A percentile compares a stretch with the other conserved stretches of the same genome.
Evolutionary conservation across 768 basidiomycete genomes (phyloP).

Genomic region (Podaxis pistillaris): DNA sequence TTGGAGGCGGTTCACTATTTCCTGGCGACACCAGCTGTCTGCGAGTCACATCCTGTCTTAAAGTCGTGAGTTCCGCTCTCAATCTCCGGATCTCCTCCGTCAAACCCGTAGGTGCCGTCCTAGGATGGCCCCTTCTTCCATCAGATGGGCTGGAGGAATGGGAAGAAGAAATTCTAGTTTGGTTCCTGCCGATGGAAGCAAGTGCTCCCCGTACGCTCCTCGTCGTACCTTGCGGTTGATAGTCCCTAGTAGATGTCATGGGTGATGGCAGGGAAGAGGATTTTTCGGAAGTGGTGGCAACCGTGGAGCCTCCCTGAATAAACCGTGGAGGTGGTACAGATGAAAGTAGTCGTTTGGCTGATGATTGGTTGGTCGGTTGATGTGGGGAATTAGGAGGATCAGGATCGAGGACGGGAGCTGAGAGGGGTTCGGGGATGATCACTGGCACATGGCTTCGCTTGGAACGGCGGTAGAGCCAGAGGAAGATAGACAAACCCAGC

Average conservation of each 20-base stretch:
- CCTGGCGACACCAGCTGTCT: too few species aligned
- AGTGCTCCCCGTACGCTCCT: background rate
- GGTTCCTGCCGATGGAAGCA: background rate
- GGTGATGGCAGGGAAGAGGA: too few species aligned
- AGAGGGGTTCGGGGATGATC: background rate
- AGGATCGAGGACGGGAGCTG: background rate
- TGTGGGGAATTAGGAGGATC: background rate
- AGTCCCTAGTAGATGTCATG: too few species aligned
- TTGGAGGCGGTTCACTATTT: too few species aligned
- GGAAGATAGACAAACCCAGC: background rate
- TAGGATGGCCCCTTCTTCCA: background rate
- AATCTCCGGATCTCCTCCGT: too few species aligned
- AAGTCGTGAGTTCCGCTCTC: too few species aligned
- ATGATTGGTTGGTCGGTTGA: background rate
- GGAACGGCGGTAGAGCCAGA: background rate
- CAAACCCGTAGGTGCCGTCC: too few species aligned
- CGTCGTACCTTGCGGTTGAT: background rate
- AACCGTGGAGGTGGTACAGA: too few species aligned
- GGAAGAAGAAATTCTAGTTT: background rate
- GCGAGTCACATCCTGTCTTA: too few species aligned
- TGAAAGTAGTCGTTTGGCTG: too few species aligned
- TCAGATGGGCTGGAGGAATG: background rate
- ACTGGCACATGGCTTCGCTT: background rate
- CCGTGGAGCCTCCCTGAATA: too few species aligned
- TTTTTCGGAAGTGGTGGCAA: too few species aligned